Base-by-base conservation (phyloP, 2,329 filamentous ascomycete species). In the Conoideocrella luteorostrata region DNA sequence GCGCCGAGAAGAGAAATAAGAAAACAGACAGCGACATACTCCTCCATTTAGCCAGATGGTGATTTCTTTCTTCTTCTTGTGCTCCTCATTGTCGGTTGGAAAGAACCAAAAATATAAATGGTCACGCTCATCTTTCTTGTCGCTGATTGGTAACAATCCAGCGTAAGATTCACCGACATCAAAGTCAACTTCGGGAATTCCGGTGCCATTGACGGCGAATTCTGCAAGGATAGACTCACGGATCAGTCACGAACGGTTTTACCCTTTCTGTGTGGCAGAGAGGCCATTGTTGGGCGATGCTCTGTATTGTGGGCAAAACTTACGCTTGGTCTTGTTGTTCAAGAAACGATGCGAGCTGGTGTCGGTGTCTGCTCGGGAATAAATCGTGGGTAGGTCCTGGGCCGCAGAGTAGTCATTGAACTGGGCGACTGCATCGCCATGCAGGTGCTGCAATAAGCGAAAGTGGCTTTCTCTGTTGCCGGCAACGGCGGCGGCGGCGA, bases 91-190 rank as follows among this genome's bases (percentile, higher is more conserved):
- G 1, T 66, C 67, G 0, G 77, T 75, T 0, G 80, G 80, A 45
- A 82, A 83, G 65, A 83, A 84, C 78, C 78, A 84, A 55, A 82
- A 85, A 60, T 74, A 84, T 1, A 84, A 58, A 48, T 81, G 61
- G 30, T 71, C 61, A 1, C 63, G 65, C 56, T 78, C 78, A 29
- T 74, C 57, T 0, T 66, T 59, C 13, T 65, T 58, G 9, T 72
- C 70, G 36, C 52, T 61, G 45, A 80, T 77, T 7, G 77, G 76
- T 12, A 81, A 57, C 30, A 76, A 62, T n/a, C 77, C 77, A 35
- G 77, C 68, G 54, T 79, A 80, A 0, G 72, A 77, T 58, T 80
- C 75, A 44, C 71, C 71, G 40, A 82, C 66, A 46, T 86, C 80
- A 50, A 82, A 86, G 39, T 74, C 60, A 3, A 86, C 78, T 13